Base-by-base conservation (phyloP, 2,329 filamentous ascomycete genomes). In the Aspergillus sergii region DNA sequence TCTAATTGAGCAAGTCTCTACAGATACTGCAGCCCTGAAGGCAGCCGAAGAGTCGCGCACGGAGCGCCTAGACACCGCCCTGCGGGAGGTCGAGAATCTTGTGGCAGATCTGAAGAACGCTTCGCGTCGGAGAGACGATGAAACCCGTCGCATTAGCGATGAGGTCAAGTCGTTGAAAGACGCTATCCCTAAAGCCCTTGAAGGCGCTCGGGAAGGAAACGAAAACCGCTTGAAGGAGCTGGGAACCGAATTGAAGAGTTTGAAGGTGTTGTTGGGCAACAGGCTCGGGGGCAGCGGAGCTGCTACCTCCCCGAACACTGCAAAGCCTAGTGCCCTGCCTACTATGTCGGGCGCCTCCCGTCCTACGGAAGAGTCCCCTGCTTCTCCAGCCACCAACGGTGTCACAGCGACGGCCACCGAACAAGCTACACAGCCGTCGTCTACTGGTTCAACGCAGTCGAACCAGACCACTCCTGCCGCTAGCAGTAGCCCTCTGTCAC, bases 11-110 rank as follows among this genome's bases (percentile, higher is more conserved):
- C 95, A 98, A 75, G 86, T 99, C 1, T 88, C 92, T 43, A 91
- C 92, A 71, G 96, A 99, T 76, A 99, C 95, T 0, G 89, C 93
- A 59, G 86, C 89, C 10, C 86, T 99, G 64, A 99, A 99, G 80
- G 85, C 88, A 5, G 90, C 94, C 0, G 95, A 99, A 82, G 86
- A 93, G 75, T 86, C 91, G 63, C 88, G 95, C 64, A 96, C 93
- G 11, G 89, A 93, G 72, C 89, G 91, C 65, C 82, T 99, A 7
- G 95, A 99, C 75, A 84, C 84, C 55, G 91, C 94, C 2, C 84
- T 99, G 14, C 83, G 86, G 5, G 94, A 97, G 58, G 89, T 99
- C 8, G 94, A 99, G 76, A 86, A 84, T 11, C 92, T 96, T 43
- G 88, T 99, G 67, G 79, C 83, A 50, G 91, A 94, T 55, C 84